Evolutionary conservation across 108 stramenopile species (phyloP), one percentile per base, ranked within the genome.

Genomic region (Fragilariopsis cylindrus): DNA sequence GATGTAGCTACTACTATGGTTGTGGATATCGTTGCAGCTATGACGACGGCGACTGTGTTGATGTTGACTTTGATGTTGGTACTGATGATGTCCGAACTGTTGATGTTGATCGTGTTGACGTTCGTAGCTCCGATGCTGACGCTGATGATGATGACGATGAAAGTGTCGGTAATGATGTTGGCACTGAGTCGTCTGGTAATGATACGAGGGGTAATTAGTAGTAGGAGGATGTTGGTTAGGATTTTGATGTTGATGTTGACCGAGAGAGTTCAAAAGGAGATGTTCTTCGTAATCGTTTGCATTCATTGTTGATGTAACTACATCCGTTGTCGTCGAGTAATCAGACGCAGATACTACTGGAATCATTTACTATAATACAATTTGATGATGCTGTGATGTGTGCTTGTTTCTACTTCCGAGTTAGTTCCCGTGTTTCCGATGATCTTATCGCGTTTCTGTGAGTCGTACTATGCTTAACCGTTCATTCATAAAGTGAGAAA

Each of bases 281-380:
- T 40, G n/a, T 13, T 74, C 74, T 48, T 52, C 39, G 42, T 52
- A 66, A 7, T 75, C 74, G n/a, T 56, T 44, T 39, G 56, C 74
- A 46, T 75, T 44, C 65, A 75, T 75, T 5, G 55, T 56, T 30
- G 30, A 30, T 30, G 30, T 30, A 30, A 30, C 30, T 30, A 30
- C 30, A 30, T 30, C 30, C 1, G 30, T 30, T 30, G 30, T 30
- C 30, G 30, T 30, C 30, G 30, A 30, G 30, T 30, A 30, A 30
- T 30, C 30, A 30, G 30, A 30, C 30, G 30, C 30, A 30, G 30
- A 30, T 30, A 30, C 30, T 30, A 30, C 2, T 30, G 30, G 30
- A 30, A 30, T 30, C 30, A 30, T 30, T 30, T 30, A 30, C 2
- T 30, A 30, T 30, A 30, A 2, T 30, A 30, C 30, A 30, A 2